A percentile compares a stretch with the other conserved stretches of the same genome.
Evolutionary conservation across 2,329 filamentous ascomycete species (phyloP).

Genomic region (Trichoderma sp.): DNA sequence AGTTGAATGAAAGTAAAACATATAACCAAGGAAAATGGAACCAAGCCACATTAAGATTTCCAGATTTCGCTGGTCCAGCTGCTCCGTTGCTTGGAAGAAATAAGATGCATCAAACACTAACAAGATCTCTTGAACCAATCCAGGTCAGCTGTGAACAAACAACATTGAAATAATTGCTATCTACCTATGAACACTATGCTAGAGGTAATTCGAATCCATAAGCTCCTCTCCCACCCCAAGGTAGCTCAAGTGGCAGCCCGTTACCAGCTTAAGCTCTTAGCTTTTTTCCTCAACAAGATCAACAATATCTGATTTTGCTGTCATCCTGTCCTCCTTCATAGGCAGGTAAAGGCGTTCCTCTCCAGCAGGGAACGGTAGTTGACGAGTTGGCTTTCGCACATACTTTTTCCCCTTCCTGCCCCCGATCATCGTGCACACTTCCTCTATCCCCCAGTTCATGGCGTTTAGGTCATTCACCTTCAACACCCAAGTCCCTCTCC

Average conservation of each 20-base stretch:
- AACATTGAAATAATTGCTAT: neutral
- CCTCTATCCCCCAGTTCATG: neutral
- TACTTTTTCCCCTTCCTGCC: neutral
- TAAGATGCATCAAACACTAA: neutral
- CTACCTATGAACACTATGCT: neutral
- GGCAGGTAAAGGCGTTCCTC: neutral
- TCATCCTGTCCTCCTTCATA: neutral
- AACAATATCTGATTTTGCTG: too few relatives aligned
- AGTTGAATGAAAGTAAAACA: neutral
- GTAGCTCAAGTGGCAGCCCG: too few relatives aligned
- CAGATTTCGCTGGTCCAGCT: neutral
- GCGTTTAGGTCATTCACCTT: neutral
- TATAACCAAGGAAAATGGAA: neutral
- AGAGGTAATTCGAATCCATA: neutral
- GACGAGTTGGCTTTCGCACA: neutral
- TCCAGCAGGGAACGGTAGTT: neutral
- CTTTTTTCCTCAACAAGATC: too few relatives aligned
- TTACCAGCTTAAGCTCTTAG: too few relatives aligned
- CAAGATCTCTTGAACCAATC: neutral
- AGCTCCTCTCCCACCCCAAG: too few relatives aligned
- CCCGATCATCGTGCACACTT: neutral
- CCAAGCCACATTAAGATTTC: neutral
- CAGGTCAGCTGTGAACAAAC: neutral
- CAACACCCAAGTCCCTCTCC: neutral
- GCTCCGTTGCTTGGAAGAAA: neutral